Base-by-base conservation (phyloP, 352 stramenopile genomes). In the Globisporangium paddicum region DNA sequence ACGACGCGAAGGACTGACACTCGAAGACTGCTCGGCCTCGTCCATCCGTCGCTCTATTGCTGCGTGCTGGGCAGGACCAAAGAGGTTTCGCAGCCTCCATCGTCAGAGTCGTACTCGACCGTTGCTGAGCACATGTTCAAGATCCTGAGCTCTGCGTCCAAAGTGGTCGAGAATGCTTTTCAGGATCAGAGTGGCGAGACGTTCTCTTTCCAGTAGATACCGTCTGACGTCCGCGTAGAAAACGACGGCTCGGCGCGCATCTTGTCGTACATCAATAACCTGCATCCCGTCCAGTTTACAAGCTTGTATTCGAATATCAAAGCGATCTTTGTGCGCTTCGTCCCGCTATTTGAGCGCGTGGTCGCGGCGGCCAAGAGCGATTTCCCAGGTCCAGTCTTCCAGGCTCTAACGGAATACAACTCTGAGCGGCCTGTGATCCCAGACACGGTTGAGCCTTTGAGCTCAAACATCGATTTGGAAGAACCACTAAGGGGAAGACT, bases 31-130 rank as follows among this genome's bases (percentile, higher is more conserved):
- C 66, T 86, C 9, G 59, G 86, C 37, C 65, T 88, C 16, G 67
- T 90, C 13, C 72, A 87, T 58, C 77, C 79, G 23, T 89, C 81
- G 34, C 55, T 89, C 1, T 87, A 75, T 50, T 90, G 81, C 48
- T 79, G 68, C 21, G 69, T 90, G 0, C 59, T 72, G 16, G 67
- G 72, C 34, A 34, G 71, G 10, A 87, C 76, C 0, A 56, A 59
- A 25, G 7, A 40, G 5, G 18, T 69, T 0, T 1, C 32, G 0
- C 46, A n/a, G 35, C 21, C 38, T 9, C 26, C 21, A 21, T 14
- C n/a, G 5, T 10, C 41, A 3, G 40, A 46, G 13, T 32, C n/a
- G 13, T 45, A 30, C 7, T 55, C 2, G 19, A 49, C 54, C 13
- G 25, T 55, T 9, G 41, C 52, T 1, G 62, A 80, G 23, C 65